These are phyloP conservation scores for Ogataea saltuana DNA, from an alignment of 805 yeast genomes.

Conservation along the genomic window DNA sequence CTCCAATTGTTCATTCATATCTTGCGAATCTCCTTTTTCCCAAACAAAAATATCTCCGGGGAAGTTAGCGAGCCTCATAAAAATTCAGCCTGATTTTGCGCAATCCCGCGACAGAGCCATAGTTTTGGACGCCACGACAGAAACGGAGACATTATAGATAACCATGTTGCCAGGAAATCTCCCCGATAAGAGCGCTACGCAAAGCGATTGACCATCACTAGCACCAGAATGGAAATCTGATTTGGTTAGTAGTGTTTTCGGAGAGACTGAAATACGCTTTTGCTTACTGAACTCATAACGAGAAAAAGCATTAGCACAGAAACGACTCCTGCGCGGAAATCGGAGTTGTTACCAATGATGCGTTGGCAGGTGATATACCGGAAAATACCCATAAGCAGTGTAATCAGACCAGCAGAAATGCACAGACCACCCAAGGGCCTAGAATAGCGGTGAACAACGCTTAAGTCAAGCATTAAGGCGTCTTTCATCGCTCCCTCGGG, in stretches of 20 bases:
- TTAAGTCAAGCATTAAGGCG: slow-evolving; percentile 12
- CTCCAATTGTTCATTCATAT: too few species aligned
- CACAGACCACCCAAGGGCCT: slow-evolving; percentile 36
- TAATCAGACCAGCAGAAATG: slow-evolving; percentile 43
- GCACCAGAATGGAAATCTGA: slow-evolving; percentile 1
- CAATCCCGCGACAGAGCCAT: slow-evolving; percentile 7
- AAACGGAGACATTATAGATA: too few species aligned
- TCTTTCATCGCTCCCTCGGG: slow-evolving; percentile 5
- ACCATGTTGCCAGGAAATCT: too few species aligned
- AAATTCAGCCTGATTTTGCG: background rate
- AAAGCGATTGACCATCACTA: too few species aligned
- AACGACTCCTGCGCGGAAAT: slow-evolving; percentile 31
- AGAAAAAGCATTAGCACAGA: slow-evolving; percentile 43
- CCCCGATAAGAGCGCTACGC: background rate
- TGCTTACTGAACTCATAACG: slow-evolving; percentile 38
- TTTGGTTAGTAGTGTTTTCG: slow-evolving; percentile 2
- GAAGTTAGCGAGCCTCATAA: too few species aligned
- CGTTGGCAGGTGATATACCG: slow-evolving; percentile 49
- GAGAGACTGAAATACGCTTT: background rate
- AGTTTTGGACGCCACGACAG: too few species aligned
- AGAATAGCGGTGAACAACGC: slow-evolving; percentile 18
- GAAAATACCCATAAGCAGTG: slow-evolving; percentile 43
- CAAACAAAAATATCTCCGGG: too few species aligned
- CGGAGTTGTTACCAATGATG: slow-evolving; percentile 36
- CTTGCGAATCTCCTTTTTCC: too few species aligned